Conservation (phyloP, 2,329 filamentous ascomycete genomes). For the Tolypocladium paradoxum region DNA sequence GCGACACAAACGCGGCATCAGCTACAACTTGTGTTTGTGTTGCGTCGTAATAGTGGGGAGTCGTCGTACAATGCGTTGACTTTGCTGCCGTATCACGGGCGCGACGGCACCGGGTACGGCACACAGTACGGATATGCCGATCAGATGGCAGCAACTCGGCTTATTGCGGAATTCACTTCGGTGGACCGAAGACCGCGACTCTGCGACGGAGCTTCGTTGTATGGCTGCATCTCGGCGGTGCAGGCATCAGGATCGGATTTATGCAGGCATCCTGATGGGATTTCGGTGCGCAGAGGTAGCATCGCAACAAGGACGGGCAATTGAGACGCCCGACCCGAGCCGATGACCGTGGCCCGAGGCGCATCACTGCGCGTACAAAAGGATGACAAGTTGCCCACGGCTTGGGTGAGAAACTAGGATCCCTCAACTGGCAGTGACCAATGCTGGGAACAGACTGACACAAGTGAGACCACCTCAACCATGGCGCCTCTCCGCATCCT, state of each 20-base stretch:
- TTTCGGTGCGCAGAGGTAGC: not conserved
- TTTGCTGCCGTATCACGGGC: too few relatives aligned
- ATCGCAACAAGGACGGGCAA: not conserved
- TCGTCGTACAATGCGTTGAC: too few relatives aligned
- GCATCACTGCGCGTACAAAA: not conserved
- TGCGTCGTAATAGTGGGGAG: too few relatives aligned
- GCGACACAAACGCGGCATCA: too few relatives aligned
- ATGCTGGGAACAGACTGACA: not conserved
- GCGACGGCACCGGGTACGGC: too few relatives aligned
- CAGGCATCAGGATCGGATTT: not conserved
- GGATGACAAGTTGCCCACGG: too few relatives aligned
- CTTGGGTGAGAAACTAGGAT: too few relatives aligned
- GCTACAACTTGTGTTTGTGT: too few relatives aligned
- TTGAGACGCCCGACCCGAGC: not conserved
- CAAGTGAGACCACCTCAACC: too few relatives aligned
- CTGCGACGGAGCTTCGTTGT: not conserved
- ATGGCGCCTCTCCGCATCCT: slow-evolving; percentile 31
- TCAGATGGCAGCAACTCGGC: not conserved
- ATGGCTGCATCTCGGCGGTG: not conserved
- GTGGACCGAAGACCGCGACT: not conserved
- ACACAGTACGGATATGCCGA: too few relatives aligned
- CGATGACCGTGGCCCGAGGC: not conserved
- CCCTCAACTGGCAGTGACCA: not conserved
- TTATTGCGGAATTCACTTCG: not conserved
- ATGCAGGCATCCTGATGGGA: not conserved